phyloP scores from a whole-genome alignment of 495 filamentous ascomycete genomes.

The Echria macrotheca region DNA sequence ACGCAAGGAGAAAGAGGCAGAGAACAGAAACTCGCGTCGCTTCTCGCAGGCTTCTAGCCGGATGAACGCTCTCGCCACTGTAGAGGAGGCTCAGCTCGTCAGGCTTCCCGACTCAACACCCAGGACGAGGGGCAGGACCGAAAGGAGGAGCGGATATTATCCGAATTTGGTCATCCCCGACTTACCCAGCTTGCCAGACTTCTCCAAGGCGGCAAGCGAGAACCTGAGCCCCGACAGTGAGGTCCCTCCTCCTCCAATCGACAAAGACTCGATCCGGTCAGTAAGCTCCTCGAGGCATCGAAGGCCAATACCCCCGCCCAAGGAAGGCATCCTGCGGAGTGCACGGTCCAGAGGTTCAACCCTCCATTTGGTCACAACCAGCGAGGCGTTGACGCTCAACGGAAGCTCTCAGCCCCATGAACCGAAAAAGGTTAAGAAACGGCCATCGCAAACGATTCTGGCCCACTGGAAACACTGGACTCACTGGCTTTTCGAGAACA shows the following conservation, averaged over 20 bases:
- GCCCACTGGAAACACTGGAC: conserved; percentile 72
- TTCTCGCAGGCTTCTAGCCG: conserved; percentile 82
- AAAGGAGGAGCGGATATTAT: conserved; percentile 49
- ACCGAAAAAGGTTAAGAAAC: conserved; percentile 39
- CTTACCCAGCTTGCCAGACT: conserved; percentile 68
- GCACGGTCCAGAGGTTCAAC: conserved; percentile 69
- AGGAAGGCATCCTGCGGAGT: conserved; percentile 59
- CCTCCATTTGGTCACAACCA: conserved; percentile 69
- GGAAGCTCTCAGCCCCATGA: conserved; percentile 22
- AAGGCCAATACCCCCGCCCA: conserved; percentile 77
- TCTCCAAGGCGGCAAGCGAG: conserved; percentile 29
- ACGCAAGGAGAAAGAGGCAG: conserved; percentile 75
- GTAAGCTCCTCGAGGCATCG: conserved; percentile 60
- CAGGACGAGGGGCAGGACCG: conserved; percentile 50
- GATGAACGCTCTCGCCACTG: conserved; percentile 70
- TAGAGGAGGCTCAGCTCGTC: conserved; percentile 57
- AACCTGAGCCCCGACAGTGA: conserved; percentile 36
- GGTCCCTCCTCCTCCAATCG: conserved; percentile 60
- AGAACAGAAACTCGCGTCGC: conserved; percentile 72
- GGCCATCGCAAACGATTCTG: conserved; percentile 44
- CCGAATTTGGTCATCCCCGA: conserved; percentile 51
- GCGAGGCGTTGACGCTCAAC: conserved; percentile 33
- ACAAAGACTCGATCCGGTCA: conserved; percentile 72
- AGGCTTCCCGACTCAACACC: conserved; percentile 43
- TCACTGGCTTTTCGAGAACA: conserved; percentile 48